phyloP scores from a whole-genome alignment of 345 rosid genomes.

The Orychophragmus violaceus region DNA sequence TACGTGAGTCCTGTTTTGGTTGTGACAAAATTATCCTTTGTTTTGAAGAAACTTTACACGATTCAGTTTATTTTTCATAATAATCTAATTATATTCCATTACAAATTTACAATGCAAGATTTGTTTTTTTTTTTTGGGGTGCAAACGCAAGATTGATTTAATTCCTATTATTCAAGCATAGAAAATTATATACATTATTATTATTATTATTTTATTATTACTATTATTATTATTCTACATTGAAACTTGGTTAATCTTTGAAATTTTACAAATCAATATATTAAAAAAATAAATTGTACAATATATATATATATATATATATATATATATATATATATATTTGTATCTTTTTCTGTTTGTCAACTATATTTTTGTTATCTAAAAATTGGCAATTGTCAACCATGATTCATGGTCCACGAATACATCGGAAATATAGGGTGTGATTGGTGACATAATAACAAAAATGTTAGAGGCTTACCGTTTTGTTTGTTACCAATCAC shows the following conservation, averaged over 20 bases:
- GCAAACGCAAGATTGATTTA: too few relatives aligned
- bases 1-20: not conserved
- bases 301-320: too few relatives aligned
- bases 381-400: not conserved
- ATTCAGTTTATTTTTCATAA: not conserved
- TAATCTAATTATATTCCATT: not conserved
- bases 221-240: not conserved
- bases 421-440: too few relatives aligned
- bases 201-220: too few relatives aligned
- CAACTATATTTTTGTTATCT: not conserved
- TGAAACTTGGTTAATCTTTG: not conserved
- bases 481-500: too few relatives aligned
- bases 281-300: too few relatives aligned
- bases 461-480: too few relatives aligned
- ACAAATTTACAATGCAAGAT: not conserved
- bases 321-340: too few relatives aligned
- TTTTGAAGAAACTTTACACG: not conserved
- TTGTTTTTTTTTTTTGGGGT: not conserved
- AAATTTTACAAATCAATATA: too few relatives aligned
- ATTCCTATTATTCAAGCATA: not conserved
- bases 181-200: not conserved
- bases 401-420: too few relatives aligned
- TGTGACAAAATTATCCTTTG: not conserved
- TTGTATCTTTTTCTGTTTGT: too few relatives aligned
- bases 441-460: too few relatives aligned